Evolutionary conservation across 2,329 filamentous ascomycete species (phyloP), one percentile per base, ranked within the genome.

Genomic region (Calycina herbarum): DNA sequence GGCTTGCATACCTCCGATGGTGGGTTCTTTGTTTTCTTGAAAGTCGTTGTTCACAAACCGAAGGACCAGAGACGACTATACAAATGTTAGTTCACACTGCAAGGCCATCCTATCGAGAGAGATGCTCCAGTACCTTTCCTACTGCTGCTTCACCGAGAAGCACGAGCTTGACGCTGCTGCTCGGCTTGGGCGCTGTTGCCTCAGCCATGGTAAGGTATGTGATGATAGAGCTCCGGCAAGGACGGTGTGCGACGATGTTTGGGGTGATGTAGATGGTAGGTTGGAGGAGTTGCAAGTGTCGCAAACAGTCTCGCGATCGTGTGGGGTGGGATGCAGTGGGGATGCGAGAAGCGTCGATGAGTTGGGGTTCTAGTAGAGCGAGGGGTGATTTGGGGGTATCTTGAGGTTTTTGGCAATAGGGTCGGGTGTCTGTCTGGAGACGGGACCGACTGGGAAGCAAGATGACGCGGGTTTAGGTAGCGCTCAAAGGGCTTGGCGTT

Each of bases 11-110:
- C 93, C 93, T 85, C 95, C 95, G 81, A 99, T 99, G 71, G 95
- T 99, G 68, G 95, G 95, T 79, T 99, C 95, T 84, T 98, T 98
- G 82, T 98, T 98, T 82, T 98, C 95, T 83, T 99, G 95, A 76
- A 99, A 99, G 81, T 98, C 94, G 82, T 99, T 95, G 85, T 98
- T 98, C 78, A 99, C 95, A 81, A 99, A 99, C 76, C 95, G 93
- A 77, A 99, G 86, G 69, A 99, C 95, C 66, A 99, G 89, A 57
- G 95, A 99, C 60, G 95, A 98, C 95, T 96, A 59, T 31, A 51
- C 17, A 1, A 13, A 38, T 5, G 38, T 74, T 60, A 74, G 68
- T 40, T n/a, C 42, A 38, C 58, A 27, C 5, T 27, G 42, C 15
- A 35, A 17, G 6, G 54, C 33, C 11, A 13, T 27, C 31, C 27